Evolutionary conservation across 1,284 basidiomycete species (phyloP).

Genomic region (Cutaneotrichosporon sp.): DNA sequence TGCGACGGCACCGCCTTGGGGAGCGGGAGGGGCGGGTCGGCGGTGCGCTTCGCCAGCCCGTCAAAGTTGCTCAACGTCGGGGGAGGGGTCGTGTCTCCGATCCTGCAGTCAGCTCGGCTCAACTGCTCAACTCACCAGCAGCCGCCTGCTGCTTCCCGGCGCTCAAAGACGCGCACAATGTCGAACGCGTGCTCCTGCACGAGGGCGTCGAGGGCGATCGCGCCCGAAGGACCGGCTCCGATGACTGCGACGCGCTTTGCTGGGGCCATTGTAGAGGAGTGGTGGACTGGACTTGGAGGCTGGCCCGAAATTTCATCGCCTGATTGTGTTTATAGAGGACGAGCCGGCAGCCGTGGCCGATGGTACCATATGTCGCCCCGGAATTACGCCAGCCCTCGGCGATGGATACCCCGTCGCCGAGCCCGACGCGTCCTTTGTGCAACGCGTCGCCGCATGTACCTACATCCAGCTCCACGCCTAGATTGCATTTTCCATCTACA

Average conservation of each 20-base stretch:
- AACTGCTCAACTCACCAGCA: constrained; percentile 50
- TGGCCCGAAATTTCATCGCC: too few relatives aligned
- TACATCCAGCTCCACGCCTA: too few relatives aligned
- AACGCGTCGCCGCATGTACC: too few relatives aligned
- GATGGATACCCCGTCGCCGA: too few relatives aligned
- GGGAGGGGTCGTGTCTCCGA: constrained; percentile 10
- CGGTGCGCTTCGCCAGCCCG: constrained; percentile 7
- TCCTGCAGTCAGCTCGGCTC: constrained; percentile 7
- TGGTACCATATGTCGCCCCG: too few relatives aligned
- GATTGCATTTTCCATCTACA: too few relatives aligned
- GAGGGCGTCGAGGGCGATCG: constrained; percentile 39
- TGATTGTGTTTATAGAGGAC: too few relatives aligned
- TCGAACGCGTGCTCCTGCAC: constrained; percentile 36
- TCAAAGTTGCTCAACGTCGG: constrained; percentile 6
- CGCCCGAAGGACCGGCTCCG: constrained; percentile 37
- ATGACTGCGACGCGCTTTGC: constrained; percentile 35
- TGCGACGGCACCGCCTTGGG: constrained; percentile 9
- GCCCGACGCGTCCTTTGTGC: too few relatives aligned
- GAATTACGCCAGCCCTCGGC: too few relatives aligned
- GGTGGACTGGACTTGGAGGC: too few relatives aligned
- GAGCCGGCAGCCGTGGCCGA: too few relatives aligned
- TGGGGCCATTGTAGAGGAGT: too few relatives aligned
- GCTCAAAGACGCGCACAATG: constrained; percentile 56
- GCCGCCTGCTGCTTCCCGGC: constrained; percentile 56
- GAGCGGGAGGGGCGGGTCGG: constrained; percentile 13